Base-by-base conservation (phyloP, 169 alveolate genomes). In the Eimeria necatrix region DNA sequence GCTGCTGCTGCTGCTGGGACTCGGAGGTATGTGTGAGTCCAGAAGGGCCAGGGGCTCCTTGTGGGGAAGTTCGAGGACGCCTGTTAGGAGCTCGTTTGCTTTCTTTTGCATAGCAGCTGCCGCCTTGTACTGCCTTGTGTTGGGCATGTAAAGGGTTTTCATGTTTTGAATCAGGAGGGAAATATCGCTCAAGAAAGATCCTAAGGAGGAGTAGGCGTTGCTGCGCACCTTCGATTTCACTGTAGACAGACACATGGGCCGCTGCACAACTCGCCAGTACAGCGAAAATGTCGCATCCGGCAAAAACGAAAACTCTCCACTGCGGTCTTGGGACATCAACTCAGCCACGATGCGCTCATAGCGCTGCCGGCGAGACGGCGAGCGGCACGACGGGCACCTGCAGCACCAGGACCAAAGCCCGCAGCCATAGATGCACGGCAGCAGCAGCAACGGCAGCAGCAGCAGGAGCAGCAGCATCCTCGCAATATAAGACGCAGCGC, bases 231-330 rank as follows among this genome's bases (percentile, higher is more conserved):
- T 96, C 71, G 84, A 92, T 78, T 91, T 93, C 86, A 97, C 95
- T 48, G 96, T 96, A 51, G 91, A 76, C 26, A 97, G 94, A 78
- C 96, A 95, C 97, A 97, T 97, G 26, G 98, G 98, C 46, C 95
- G 87, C 81, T 93, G 95, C 22, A 97, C 98, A 20, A 97, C 81
- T 18, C 98, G 94, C 98, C 98, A 96, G 88, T 96, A 97, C 20
- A 95, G 86, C 41, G 95, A 93, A 95, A 71, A 96, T 26, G 96
- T 86, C 18, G 95, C 96, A 20, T 97, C 97, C 32, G 97, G 97
- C 48, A 96, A 97, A 94, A 95, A 96, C 51, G 97, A 94, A 73
- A 97, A 96, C 89, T 96, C 96, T 61, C 92, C 96, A 52, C 78
- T 76, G 81, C 93, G 95, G 85, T 97, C 98, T 61, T 95, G 81